phyloP scores from a whole-genome alignment of 1,139 yeast species.

The Zygotorulaspora mrakii region DNA sequence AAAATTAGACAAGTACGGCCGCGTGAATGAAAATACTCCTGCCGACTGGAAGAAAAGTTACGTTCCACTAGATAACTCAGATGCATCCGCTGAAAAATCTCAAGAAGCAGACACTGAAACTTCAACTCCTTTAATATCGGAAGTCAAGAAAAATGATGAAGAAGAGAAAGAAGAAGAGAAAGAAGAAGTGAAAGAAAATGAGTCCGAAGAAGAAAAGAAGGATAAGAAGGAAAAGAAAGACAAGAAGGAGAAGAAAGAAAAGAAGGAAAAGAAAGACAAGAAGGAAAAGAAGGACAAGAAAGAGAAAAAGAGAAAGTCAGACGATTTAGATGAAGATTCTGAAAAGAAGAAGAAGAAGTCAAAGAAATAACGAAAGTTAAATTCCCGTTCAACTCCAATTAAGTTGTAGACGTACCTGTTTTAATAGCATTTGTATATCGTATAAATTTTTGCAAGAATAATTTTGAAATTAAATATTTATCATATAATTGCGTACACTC shows the following conservation, averaged over 20 bases:
- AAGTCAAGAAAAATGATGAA: constrained; percentile 38
- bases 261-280: constrained; percentile 63
- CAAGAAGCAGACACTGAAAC: constrained; percentile 32
- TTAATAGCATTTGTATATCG: constrained; percentile 3
- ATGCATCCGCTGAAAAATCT: constrained; percentile 35
- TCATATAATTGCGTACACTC: too few species aligned
- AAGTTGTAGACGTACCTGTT: neutral
- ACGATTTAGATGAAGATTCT: constrained; percentile 56
- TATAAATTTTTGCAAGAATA: constrained; percentile 1
- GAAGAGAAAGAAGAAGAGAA: constrained; percentile 40
- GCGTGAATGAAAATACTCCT: constrained; percentile 91
- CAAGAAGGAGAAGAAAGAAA: constrained; percentile 53
- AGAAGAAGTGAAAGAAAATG: constrained; percentile 18
- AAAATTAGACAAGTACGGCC: constrained; percentile 92
- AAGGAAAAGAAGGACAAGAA: constrained; percentile 61
- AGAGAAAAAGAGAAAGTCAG: constrained; percentile 61
- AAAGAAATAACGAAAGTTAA: constrained; percentile 43
- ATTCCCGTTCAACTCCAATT: neutral
- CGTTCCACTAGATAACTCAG: constrained; percentile 71
- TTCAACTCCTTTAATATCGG: constrained; percentile 39
- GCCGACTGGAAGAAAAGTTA: constrained; percentile 85
- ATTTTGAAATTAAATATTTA: neutral
- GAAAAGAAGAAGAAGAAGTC: constrained; percentile 55
- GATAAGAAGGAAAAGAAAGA: constrained; percentile 50
- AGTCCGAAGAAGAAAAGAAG: constrained; percentile 40